Percentiles rank a stretch among this genome's conserved stretches.
phyloP scores from a whole-genome alignment of 2,329 filamentous ascomycete genomes.

The Cladophialophora immunda region DNA sequence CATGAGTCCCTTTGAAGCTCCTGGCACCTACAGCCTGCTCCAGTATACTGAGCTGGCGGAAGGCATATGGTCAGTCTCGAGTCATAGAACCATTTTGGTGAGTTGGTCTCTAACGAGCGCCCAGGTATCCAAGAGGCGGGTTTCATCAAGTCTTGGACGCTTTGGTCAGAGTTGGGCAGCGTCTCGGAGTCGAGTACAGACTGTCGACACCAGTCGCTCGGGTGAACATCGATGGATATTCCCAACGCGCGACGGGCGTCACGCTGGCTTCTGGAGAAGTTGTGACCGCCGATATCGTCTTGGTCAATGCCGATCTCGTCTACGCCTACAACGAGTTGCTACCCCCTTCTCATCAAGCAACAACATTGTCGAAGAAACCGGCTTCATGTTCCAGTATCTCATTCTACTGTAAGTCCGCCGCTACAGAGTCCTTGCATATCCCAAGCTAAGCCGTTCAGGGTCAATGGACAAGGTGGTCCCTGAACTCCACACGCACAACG shows the following conservation, averaged over 20 bases:
- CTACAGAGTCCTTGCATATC: not conserved
- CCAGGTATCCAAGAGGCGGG: constrained; percentile 62
- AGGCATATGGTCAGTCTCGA: constrained; percentile 72
- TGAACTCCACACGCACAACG: constrained; percentile 75
- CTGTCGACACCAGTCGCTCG: constrained; percentile 66
- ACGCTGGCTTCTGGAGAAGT: constrained; percentile 65
- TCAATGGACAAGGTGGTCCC: constrained; percentile 67
- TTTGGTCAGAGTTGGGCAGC: constrained; percentile 69
- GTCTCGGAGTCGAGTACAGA: constrained; percentile 69
- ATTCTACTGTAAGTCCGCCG: constrained; percentile 68
- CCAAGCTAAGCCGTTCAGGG: constrained; percentile 49
- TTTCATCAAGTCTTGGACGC: constrained; percentile 73
- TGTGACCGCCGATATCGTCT: constrained; percentile 70
- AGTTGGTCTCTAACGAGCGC: not conserved
- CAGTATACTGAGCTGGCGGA: constrained; percentile 80
- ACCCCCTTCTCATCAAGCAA: constrained; percentile 57
- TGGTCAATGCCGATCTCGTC: constrained; percentile 77
- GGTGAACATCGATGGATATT: constrained; percentile 63
- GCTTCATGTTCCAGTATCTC: constrained; percentile 75
- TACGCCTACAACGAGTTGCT: constrained; percentile 78
- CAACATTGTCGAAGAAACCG: constrained; percentile 46
- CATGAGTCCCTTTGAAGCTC: constrained; percentile 79
- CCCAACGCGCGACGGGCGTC: constrained; percentile 66
- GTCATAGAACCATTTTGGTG: not conserved
- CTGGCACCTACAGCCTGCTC: constrained; percentile 75